Evolutionary conservation across 805 yeast species (phyloP).

Genomic region (Wickerhamomyces sydowiorum): DNA sequence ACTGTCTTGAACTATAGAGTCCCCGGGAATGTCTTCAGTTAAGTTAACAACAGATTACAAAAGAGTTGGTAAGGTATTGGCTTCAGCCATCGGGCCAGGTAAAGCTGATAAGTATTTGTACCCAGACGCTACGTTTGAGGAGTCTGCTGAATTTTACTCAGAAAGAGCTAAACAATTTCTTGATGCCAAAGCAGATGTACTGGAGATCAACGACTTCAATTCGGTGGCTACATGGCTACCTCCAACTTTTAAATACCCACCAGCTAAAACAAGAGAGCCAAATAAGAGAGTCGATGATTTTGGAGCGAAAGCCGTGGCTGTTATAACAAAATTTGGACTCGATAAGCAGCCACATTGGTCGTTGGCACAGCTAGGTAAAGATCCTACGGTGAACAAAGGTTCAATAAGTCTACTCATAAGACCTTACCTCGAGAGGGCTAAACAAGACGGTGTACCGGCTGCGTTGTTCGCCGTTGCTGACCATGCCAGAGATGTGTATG

Average conservation of each 20-base stretch:
- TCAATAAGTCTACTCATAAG: conserved; percentile 12
- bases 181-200: not conserved
- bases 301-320: not conserved
- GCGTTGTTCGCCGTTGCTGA: conserved; percentile 14
- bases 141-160: too few species aligned
- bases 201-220: not conserved
- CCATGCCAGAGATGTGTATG: conserved; percentile 13
- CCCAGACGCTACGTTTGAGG: too few species aligned
- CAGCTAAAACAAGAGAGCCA: too few species aligned
- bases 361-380: not conserved
- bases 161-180: not conserved
- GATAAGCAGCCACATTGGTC: not conserved
- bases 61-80: not conserved
- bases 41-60: not conserved
- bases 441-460: conserved; percentile 10
- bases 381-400: conserved; percentile 5
- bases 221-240: not conserved
- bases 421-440: conserved; percentile 15
- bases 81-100: not conserved
- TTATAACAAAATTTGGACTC: not conserved
- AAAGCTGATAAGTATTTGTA: not conserved
- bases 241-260: not conserved
- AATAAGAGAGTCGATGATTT: not conserved
- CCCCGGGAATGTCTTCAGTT: too few species aligned
- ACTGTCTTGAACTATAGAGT: too few species aligned